Percentiles rank a stretch among this genome's conserved stretches.
phyloP scores from a whole-genome alignment of 1,284 basidiomycete genomes.

The Butyriboletus appendiculatus region DNA sequence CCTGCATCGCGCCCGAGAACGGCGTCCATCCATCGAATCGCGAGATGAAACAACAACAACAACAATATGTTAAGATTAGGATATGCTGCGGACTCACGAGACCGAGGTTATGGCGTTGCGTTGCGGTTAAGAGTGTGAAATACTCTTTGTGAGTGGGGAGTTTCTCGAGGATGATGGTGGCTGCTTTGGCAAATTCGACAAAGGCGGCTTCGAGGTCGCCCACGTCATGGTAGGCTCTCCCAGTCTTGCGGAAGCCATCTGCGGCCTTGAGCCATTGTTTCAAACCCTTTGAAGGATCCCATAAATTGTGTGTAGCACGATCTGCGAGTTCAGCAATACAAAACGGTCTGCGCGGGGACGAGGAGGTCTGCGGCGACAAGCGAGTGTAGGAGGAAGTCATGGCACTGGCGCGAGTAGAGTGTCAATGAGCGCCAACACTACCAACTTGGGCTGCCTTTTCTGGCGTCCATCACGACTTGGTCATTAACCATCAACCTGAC shows the following conservation, averaged over 20 bases:
- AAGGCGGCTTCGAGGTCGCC: slow-evolving; percentile 38
- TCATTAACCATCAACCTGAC: not conserved
- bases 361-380: slow-evolving; percentile 21
- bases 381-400: slow-evolving; percentile 32
- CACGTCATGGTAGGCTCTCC: slow-evolving; percentile 25
- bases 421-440: slow-evolving; percentile 17
- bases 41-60: not conserved
- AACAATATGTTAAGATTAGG: not conserved
- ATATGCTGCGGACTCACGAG: slow-evolving; percentile 36
- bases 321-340: slow-evolving; percentile 41
- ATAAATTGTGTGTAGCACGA: slow-evolving; percentile 32
- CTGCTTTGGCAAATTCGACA: slow-evolving; percentile 42
- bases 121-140: slow-evolving; percentile 32
- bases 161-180: slow-evolving; percentile 45
- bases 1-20: not conserved
- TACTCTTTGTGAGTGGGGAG: slow-evolving; percentile 43
- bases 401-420: slow-evolving; percentile 13
- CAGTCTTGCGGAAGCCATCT: slow-evolving; percentile 38
- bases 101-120: slow-evolving; percentile 41
- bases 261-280: slow-evolving; percentile 40
- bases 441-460: slow-evolving; percentile 26
- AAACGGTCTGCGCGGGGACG: slow-evolving; percentile 29
- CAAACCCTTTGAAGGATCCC: slow-evolving; percentile 38
- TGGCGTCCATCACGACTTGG: slow-evolving; percentile 4
- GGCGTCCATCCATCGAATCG: slow-evolving; percentile 5